phyloP scores from a whole-genome alignment of 352 stramenopile genomes.

The Pythium insidiosum region DNA sequence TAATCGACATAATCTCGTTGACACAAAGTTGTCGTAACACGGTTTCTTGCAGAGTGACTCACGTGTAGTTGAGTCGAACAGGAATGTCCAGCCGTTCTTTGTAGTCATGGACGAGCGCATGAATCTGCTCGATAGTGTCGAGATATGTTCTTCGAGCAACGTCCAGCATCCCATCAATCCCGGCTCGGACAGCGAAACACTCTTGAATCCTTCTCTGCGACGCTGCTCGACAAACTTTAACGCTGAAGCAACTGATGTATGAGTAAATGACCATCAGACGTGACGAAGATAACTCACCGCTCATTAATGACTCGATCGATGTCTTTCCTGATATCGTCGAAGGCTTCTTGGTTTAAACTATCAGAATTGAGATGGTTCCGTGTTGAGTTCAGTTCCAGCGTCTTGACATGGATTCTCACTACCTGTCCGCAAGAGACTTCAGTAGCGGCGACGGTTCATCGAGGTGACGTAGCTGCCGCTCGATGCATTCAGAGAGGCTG shows the following conservation, averaged over 20 bases:
- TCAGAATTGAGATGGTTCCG: background rate
- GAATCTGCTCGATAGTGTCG: conserved; percentile 78
- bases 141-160: conserved; percentile 73
- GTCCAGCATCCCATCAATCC: conserved; percentile 83
- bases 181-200: conserved; percentile 70
- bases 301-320: conserved; percentile 77
- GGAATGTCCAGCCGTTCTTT: conserved; percentile 61
- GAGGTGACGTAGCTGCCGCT: conserved; percentile 7
- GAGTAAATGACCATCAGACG: background rate
- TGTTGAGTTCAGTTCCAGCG: too few species aligned
- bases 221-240: conserved; percentile 53
- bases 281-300: conserved; percentile 20
- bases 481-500: conserved; percentile 39
- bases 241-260: conserved; percentile 18
- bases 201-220: conserved; percentile 83
- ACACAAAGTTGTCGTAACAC: background rate
- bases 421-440: conserved; percentile 62
- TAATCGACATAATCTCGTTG: conserved; percentile 10
- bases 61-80: conserved; percentile 77
- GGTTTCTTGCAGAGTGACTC: conserved; percentile 3
- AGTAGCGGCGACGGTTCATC: conserved; percentile 35
- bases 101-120: conserved; percentile 65
- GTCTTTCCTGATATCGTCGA: conserved; percentile 39
- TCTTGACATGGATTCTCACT: too few species aligned
- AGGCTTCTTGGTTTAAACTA: conserved; percentile 52